phyloP scores from a whole-genome alignment of 345 rosid genomes.

The Trapa incisa region DNA sequence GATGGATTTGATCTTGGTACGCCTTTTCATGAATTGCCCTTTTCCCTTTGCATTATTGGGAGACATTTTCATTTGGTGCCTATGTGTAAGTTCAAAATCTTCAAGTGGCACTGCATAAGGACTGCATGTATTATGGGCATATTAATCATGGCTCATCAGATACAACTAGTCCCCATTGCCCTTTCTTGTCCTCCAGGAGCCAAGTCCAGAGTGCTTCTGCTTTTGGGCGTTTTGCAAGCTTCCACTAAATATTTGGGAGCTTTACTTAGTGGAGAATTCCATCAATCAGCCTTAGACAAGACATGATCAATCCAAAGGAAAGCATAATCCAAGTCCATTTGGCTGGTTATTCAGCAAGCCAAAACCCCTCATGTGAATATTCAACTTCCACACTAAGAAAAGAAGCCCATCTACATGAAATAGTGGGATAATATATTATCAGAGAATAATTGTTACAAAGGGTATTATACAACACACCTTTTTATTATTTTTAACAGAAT shows the following conservation, averaged over 20 bases:
- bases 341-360: too few species aligned
- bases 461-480: background rate
- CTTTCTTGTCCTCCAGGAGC: too few species aligned
- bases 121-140: background rate
- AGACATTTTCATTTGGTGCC: background rate
- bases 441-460: constrained; percentile 1
- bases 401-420: background rate
- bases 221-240: too few species aligned
- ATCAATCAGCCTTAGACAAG: too few species aligned
- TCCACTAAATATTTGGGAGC: too few species aligned
- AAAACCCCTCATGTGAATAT: background rate
- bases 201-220: too few species aligned
- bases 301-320: too few species aligned
- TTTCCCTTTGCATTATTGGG: background rate
- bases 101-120: background rate
- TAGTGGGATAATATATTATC: background rate
- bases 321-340: too few species aligned
- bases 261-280: too few species aligned
- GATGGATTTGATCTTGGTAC: too few species aligned
- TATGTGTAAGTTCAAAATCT: background rate
- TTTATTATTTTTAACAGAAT: background rate
- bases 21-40: too few species aligned
- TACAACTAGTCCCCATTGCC: too few species aligned
- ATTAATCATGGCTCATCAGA: background rate
- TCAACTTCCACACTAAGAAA: background rate